phyloP scores from a whole-genome alignment of 1,284 basidiomycete genomes.

The Trametes versicolor region DNA sequence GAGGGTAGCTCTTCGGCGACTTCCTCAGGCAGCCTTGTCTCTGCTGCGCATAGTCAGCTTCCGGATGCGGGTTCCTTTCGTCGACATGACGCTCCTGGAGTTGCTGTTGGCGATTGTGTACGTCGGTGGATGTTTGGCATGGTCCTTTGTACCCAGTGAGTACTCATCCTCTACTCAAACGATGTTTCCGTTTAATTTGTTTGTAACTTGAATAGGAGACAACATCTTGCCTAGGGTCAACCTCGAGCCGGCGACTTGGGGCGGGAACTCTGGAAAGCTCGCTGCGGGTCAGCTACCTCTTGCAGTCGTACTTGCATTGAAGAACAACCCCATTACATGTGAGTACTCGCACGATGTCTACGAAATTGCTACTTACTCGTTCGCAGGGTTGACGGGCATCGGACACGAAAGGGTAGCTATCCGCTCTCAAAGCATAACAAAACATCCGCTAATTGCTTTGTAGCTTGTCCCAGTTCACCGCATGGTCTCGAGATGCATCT shows the following conservation, averaged over 20 bases:
- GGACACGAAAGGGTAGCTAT: constrained; percentile 48
- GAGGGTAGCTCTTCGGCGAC: constrained; percentile 19
- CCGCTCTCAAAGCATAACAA: background rate
- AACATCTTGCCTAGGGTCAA: constrained; percentile 7
- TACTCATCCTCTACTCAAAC: constrained; percentile 11
- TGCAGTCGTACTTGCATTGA: constrained; percentile 49
- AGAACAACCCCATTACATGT: constrained; percentile 53
- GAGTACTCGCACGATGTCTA: constrained; percentile 18
- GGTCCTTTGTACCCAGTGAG: constrained; percentile 42
- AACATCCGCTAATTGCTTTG: background rate
- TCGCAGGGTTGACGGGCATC: constrained; percentile 50
- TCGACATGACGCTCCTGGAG: constrained; percentile 39
- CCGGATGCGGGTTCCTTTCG: constrained; percentile 40
- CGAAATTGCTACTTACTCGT: background rate
- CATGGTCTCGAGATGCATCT: constrained; percentile 30
- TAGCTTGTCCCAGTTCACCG: constrained; percentile 43
- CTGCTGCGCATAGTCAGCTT: constrained; percentile 38
- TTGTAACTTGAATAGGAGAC: constrained; percentile 9
- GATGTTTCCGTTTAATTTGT: background rate
- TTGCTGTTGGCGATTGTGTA: constrained; percentile 35
- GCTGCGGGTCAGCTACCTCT: constrained; percentile 51
- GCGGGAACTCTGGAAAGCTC: constrained; percentile 47
- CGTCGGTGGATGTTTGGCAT: constrained; percentile 38
- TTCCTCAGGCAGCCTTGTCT: constrained; percentile 37
- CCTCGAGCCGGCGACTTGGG: constrained; percentile 33